Base-by-base conservation (phyloP, 495 filamentous ascomycete species). In the Echria macrotheca region DNA sequence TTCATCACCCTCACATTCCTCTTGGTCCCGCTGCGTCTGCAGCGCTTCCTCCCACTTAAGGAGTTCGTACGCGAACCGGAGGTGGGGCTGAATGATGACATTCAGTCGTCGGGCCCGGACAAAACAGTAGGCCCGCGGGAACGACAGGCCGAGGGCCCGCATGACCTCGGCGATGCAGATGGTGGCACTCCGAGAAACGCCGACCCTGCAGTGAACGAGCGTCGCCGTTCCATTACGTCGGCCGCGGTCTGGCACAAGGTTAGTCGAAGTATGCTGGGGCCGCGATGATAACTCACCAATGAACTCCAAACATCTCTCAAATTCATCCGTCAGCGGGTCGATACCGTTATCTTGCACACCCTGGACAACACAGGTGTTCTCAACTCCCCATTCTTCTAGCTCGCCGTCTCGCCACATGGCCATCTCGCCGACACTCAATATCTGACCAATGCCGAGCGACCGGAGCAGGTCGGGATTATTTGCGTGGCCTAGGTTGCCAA, bases 151-250 rank as follows among this genome's bases (percentile, higher is more conserved):
- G 23, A 85, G 61, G 5, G 82, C 72, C 10, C 83, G 78, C 93
- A 98, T 98, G 17, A 97, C 91, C 67, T 96, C 91, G 25, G 93
- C 93, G 59, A 98, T 97, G 69, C 93, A 97, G 61, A 98, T 96
- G 6, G 93, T 98, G 17, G 93, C 93, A 40, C 86, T 91, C 50
- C 93, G 77, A 15, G 90, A 96, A 50, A 98, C 93, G 39, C 93
- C 93, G 35, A 98, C 93, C 10, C 94, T 84, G 64, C 93, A 98
- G 65, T 98, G 93, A 21, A 98, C 93, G 37, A 98, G 74, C 1
- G 93, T 96, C n/a, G 91, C 89, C 4, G 78, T 84, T 17, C 81
- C 79, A 33, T 87, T 83, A 32, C 60, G 61, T 57, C 84, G 86
- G 29, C 91, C 89, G 58, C 82, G 77, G 22, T 85, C 91, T 95